Evolutionary conservation across 768 basidiomycete genomes (phyloP).

Genomic region (Collybia mongolica): DNA sequence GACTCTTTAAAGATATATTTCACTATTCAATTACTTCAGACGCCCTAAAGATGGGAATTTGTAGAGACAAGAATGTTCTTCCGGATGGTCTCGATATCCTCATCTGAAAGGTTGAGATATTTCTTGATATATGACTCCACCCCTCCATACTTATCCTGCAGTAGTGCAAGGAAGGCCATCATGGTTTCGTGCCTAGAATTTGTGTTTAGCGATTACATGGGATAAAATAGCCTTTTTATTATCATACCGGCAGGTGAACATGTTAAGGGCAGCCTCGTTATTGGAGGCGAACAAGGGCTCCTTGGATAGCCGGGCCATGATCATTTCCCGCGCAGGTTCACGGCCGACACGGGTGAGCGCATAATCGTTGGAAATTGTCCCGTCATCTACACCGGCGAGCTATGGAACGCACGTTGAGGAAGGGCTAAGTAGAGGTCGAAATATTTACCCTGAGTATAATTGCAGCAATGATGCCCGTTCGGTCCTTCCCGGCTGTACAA

Average conservation of each 20-base stretch:
- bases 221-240: not conserved
- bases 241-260: slow-evolving; percentile 74
- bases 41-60: slow-evolving; percentile 11
- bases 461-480: slow-evolving; percentile 76
- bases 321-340: slow-evolving; percentile 71
- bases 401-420: slow-evolving; percentile 22
- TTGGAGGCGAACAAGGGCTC: slow-evolving; percentile 76
- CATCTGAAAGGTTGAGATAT: slow-evolving; percentile 56
- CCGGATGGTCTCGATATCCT: slow-evolving; percentile 60
- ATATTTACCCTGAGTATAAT: slow-evolving; percentile 60
- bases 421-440: too few relatives aligned
- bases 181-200: slow-evolving; percentile 66
- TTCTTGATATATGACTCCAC: slow-evolving; percentile 60
- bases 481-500: slow-evolving; percentile 85
- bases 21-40: not conserved
- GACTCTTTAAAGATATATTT: slow-evolving; percentile 1
- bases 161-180: slow-evolving; percentile 61
- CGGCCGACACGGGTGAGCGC: slow-evolving; percentile 76
- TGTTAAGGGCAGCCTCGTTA: slow-evolving; percentile 74
- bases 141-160: slow-evolving; percentile 67
- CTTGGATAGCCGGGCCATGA: slow-evolving; percentile 65
- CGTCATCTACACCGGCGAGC: slow-evolving; percentile 73
- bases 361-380: slow-evolving; percentile 69
- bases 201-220: slow-evolving; percentile 1
- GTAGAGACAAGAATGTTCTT: slow-evolving; percentile 49